Base-by-base conservation (phyloP, 352 stramenopile genomes). In the Plasmopara muralis region DNA sequence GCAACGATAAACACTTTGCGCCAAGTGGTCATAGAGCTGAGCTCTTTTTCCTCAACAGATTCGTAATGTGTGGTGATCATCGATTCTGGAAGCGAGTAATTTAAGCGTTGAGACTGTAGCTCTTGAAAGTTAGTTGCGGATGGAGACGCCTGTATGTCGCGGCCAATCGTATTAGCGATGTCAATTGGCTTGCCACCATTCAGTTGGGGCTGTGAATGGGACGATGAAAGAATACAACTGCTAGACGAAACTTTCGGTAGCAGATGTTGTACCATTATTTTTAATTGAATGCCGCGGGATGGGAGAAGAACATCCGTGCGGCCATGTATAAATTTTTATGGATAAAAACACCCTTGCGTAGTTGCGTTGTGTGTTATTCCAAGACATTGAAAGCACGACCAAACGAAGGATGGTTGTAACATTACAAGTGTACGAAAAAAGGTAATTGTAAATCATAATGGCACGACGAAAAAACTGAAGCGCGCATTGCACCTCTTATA, bases 1-100 rank as follows among this genome's bases (percentile, higher is more conserved):
- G 31, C 43, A 10, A 29, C 54, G 35, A 63, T 60, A 42, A 63
- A 28, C 6, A 14, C 37, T 57, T 67, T 67, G 12, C 45, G 44
- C 6, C 54, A 48, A 28, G 18, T 60, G 34, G 39, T 64, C 43
- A 60, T 58, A n/a, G 44, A 44, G 9, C 41, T 44, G 35, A 28
- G 39, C 5, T 18, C 54, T 20, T 67, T 64, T 49, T 51, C 43
- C 16, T 30, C 39, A 6, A 38, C 47, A 5, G 39, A 6, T 28
- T 60, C 54, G 29, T 49, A 60, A 3, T 53, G 43, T 5, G 50
- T 41, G 20, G 51, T 49, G 31, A 41, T 8, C 45, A 55, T 56
- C 13, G 16, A 13, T 47, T 18, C 47, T 4, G 25, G n/a, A 10
- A 61, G 42, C n/a, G 54, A 50, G 28, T 30, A 33, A 53, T 35